These are phyloP conservation scores for Podaxis sp. DNA, from an alignment of 768 basidiomycete species.

Conservation along the genomic window DNA sequence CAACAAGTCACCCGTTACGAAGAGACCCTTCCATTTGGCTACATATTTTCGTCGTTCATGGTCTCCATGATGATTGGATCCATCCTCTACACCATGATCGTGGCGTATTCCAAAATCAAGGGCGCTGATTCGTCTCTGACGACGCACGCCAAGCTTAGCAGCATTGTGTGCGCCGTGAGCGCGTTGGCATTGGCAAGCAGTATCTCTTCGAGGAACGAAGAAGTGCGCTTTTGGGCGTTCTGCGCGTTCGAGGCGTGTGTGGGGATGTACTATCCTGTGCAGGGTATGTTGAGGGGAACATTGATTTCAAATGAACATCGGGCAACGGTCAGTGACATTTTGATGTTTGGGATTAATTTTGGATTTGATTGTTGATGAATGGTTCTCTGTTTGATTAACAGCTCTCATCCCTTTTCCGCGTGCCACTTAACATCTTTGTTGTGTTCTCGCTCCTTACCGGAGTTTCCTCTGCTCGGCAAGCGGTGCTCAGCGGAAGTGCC, in stretches of 20 bases:
- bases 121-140: slow-evolving; percentile 43
- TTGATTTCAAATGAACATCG: slow-evolving; percentile 72
- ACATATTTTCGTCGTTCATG: slow-evolving; percentile 83
- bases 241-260: slow-evolving; percentile 77
- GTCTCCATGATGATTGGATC: slow-evolving; percentile 82
- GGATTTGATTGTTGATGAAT: not conserved
- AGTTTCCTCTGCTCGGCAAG: slow-evolving; percentile 60
- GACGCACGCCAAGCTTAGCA: slow-evolving; percentile 67
- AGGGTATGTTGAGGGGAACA: slow-evolving; percentile 69
- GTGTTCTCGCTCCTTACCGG: slow-evolving; percentile 68
- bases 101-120: slow-evolving; percentile 19
- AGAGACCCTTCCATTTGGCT: slow-evolving; percentile 62
- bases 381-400: slow-evolving; percentile 22
- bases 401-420: slow-evolving; percentile 71
- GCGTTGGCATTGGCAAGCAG: slow-evolving; percentile 55
- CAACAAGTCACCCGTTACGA: slow-evolving; percentile 54
- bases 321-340: slow-evolving; percentile 54
- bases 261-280: slow-evolving; percentile 78
- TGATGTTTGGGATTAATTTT: not conserved
- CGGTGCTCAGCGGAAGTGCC: slow-evolving; percentile 60
- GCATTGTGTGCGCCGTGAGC: slow-evolving; percentile 58
- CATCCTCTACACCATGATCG: slow-evolving; percentile 59
- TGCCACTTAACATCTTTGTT: slow-evolving; percentile 75
- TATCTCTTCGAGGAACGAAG: slow-evolving; percentile 43
- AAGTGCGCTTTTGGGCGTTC: slow-evolving; percentile 68